Evolutionary conservation across 73 alveolate genomes (phyloP).

Genomic region (Blepharisma japonicum): DNA sequence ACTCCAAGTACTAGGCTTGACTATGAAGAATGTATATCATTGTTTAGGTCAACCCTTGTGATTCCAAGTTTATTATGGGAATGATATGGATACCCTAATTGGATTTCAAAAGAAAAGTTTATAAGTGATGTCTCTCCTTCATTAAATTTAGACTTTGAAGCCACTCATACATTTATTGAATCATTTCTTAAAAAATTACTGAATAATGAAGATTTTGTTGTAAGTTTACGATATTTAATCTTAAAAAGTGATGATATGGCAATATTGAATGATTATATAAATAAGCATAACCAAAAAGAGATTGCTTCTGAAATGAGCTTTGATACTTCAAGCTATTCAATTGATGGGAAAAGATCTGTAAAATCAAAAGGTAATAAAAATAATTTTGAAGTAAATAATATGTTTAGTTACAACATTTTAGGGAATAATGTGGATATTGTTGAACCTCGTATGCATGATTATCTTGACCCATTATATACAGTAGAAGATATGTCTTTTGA

Average conservation of each 20-base stretch:
- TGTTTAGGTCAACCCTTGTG: not conserved
- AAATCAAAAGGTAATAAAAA: not conserved
- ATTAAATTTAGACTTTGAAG: not conserved
- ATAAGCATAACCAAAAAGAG: not conserved
- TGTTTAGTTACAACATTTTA: not conserved
- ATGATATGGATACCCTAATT: conserved; percentile 14
- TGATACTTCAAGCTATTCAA: not conserved
- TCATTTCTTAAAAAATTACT: not conserved
- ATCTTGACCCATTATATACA: not conserved
- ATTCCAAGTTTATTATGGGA: conserved; percentile 17
- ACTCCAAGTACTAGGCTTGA: not conserved
- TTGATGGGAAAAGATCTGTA: not conserved
- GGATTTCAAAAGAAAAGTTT: not conserved
- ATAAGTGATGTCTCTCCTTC: not conserved
- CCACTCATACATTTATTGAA: not conserved
- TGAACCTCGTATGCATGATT: not conserved
- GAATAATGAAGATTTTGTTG: not conserved
- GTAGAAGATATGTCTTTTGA: conserved; percentile 21
- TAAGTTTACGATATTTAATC: not conserved
- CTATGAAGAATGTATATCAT: not conserved
- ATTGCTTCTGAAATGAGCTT: not conserved
- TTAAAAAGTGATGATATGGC: not conserved
- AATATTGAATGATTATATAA: not conserved
- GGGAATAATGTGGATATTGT: not conserved
- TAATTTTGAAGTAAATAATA: not conserved